Percentiles rank a stretch among this genome's conserved stretches.
Evolutionary conservation across 441 rosid genomes (phyloP).

Genomic region (Populus hybrid): DNA sequence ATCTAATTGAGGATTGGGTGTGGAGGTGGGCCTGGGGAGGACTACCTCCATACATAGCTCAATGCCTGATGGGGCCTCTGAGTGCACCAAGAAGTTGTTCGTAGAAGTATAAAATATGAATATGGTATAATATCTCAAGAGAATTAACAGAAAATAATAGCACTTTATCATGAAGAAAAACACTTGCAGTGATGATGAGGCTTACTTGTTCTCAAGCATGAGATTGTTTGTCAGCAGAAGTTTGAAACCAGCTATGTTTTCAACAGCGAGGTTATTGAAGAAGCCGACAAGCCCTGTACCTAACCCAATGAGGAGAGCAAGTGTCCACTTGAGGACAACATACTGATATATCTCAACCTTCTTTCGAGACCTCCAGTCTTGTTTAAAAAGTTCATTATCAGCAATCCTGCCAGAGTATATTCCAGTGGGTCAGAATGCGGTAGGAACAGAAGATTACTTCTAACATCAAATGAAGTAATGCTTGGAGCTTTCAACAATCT

Average conservation of each 20-base stretch:
- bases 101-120: background rate
- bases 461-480: background rate
- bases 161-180: background rate
- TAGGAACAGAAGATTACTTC: background rate
- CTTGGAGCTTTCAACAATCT: background rate
- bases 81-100: background rate
- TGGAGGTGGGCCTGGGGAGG: too few relatives aligned
- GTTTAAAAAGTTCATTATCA: constrained; percentile 85
- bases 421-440: background rate
- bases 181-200: background rate
- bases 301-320: constrained; percentile 79
- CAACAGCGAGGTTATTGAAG: constrained; percentile 77
- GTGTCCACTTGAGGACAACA: constrained; percentile 77
- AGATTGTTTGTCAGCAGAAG: constrained; percentile 62
- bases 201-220: constrained; percentile 74
- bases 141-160: background rate
- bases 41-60: background rate
- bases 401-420: constrained; percentile 50
- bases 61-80: background rate
- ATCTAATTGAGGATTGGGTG: too few relatives aligned
- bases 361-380: constrained; percentile 89
- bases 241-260: constrained; percentile 86
- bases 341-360: constrained; percentile 82
- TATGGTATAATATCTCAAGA: background rate
- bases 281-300: constrained; percentile 70